Conservation (phyloP, 1,139 yeast species). For the Saccharomyces hybrid region DNA sequence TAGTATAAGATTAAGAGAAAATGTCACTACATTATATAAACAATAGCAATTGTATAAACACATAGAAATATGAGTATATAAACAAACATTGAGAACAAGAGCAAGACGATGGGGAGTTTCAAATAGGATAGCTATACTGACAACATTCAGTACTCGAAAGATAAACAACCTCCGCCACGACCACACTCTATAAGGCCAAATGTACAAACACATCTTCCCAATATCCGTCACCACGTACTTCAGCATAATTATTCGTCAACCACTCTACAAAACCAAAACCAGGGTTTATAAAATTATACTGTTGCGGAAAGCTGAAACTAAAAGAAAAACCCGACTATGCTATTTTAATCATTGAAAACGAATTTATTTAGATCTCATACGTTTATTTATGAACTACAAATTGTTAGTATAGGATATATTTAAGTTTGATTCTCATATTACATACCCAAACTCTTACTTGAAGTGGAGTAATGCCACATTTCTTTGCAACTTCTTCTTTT, state of each 20-base stretch:
- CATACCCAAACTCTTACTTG: constrained; percentile 16
- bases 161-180: constrained; percentile 1
- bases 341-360: background rate
- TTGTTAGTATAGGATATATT: background rate
- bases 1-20: no score
- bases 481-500: constrained; percentile 14
- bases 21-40: background rate
- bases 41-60: constrained; percentile 3
- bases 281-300: constrained; percentile 4
- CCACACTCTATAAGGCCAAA: constrained; percentile 1
- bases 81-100: background rate
- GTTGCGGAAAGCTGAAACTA: constrained; percentile 5
- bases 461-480: constrained; percentile 13
- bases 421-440: background rate
- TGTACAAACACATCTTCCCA: constrained; percentile 1
- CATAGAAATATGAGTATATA: background rate
- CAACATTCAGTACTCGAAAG: constrained; percentile 1
- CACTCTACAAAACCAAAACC: constrained; percentile 1
- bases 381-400: constrained; percentile 1
- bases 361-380: background rate
- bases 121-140: background rate
- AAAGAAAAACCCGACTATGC: background rate
- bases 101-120: background rate
- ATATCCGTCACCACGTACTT: constrained; percentile 1
- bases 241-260: constrained; percentile 1